phyloP scores from a whole-genome alignment of 2,329 filamentous ascomycete species.

The Hypocrella siamensis region DNA sequence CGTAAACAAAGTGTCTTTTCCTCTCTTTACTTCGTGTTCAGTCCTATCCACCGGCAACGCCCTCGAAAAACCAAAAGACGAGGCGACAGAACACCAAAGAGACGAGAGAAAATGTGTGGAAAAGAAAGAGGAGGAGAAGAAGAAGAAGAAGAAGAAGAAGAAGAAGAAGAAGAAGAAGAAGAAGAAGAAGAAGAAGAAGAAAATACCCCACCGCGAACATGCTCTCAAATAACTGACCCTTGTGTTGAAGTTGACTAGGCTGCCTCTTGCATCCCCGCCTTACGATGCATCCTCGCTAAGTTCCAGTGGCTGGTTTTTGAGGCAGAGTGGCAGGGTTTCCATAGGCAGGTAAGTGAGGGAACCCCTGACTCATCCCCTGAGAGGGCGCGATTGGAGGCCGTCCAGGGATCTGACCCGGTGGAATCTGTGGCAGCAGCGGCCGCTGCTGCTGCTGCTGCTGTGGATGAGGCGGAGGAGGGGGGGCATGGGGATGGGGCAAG shows the following conservation, averaged over 20 bases:
- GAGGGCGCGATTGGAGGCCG: constrained; percentile 27
- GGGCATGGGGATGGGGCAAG: constrained; percentile 20
- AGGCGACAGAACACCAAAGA: neutral
- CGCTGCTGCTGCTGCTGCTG: neutral
- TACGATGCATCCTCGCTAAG: constrained; percentile 22
- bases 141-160: neutral
- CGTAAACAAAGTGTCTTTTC: neutral
- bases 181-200: neutral
- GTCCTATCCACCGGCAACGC: neutral
- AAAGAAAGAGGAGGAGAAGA: neutral
- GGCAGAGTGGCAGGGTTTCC: constrained; percentile 44
- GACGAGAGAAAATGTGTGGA: neutral
- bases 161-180: neutral
- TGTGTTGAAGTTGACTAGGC: constrained; percentile 6
- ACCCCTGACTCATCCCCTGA: constrained; percentile 28
- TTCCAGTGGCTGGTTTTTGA: constrained; percentile 39
- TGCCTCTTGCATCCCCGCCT: constrained; percentile 10
- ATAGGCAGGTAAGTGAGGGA: constrained; percentile 37
- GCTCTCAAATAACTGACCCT: neutral
- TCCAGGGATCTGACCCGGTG: constrained; percentile 25
- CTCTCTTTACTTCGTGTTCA: too few species aligned
- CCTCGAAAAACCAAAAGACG: neutral
- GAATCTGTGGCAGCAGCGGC: constrained; percentile 21
- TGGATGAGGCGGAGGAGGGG: constrained; percentile 6
- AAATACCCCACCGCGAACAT: neutral